Conservation (phyloP, 2,329 filamentous ascomycete genomes). For the Fusarium temperatum region DNA sequence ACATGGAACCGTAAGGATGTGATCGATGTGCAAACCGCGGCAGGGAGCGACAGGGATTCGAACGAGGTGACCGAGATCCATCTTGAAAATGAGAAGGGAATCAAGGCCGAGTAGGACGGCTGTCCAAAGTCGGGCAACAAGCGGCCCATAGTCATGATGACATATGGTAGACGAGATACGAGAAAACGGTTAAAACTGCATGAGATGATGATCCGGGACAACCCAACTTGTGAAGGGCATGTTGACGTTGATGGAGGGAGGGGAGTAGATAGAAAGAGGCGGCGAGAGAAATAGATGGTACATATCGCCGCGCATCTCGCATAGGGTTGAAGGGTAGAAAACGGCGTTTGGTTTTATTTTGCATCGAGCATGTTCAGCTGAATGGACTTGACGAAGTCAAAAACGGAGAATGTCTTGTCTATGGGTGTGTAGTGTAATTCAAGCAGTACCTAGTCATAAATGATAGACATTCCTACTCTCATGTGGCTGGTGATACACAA, state of each 20-base stretch:
- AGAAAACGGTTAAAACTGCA: conserved; percentile 27
- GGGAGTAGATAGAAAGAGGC: conserved; percentile 33
- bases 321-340: conserved; percentile 14
- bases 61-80: conserved; percentile 62
- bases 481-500: not conserved
- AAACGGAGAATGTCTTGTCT: not conserved
- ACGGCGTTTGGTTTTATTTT: conserved; percentile 29
- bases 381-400: conserved; percentile 2
- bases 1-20: conserved; percentile 50
- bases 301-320: conserved; percentile 7
- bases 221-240: conserved; percentile 19
- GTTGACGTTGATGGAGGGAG: conserved; percentile 14
- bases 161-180: conserved; percentile 22
- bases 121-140: conserved; percentile 18
- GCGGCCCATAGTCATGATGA: conserved; percentile 9
- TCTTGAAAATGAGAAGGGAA: conserved; percentile 52
- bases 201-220: conserved; percentile 18
- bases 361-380: conserved; percentile 27
- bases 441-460: conserved; percentile 7
- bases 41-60: conserved; percentile 49
- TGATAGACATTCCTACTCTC: conserved; percentile 11
- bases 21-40: conserved; percentile 51
- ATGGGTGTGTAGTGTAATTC: conserved; percentile 12
- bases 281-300: conserved; percentile 28
- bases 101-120: conserved; percentile 35